These are phyloP conservation scores for Pittosporum tobira DNA, from an alignment of 129 eudicot species.

Conservation along the genomic window DNA sequence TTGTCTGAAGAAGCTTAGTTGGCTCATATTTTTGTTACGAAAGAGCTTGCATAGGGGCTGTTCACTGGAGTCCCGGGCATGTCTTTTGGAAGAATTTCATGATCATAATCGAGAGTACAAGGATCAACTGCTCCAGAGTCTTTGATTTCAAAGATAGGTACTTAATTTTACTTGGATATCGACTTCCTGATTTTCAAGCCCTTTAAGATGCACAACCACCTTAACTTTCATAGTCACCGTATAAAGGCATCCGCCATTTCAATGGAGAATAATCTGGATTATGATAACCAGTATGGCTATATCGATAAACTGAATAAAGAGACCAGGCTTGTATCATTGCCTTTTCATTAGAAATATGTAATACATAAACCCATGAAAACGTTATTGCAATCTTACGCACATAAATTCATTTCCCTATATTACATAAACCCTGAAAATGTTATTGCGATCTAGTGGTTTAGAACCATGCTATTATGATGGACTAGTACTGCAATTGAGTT, in stretches of 20 bases:
- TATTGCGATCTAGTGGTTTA: too few relatives aligned
- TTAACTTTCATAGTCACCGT: neutral
- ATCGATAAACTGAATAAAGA: too few relatives aligned
- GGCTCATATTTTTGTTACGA: slow-evolving; percentile 10
- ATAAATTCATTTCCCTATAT: too few relatives aligned
- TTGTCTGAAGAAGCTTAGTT: slow-evolving; percentile 27
- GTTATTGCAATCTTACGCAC: too few relatives aligned
- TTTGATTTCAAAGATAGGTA: slow-evolving; percentile 5
- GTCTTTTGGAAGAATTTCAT: neutral
- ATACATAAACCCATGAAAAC: too few relatives aligned
- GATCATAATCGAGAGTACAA: too few relatives aligned
- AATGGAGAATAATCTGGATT: too few relatives aligned
- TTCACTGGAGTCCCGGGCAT: slow-evolving; percentile 36
- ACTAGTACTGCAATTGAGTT: too few relatives aligned
- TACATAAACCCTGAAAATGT: neutral
- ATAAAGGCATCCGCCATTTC: neutral
- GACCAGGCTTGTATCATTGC: neutral
- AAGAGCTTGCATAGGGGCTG: slow-evolving; percentile 42
- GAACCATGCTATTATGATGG: too few relatives aligned
- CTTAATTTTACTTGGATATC: neutral
- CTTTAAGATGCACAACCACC: neutral
- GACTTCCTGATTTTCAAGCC: neutral
- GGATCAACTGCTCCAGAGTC: neutral
- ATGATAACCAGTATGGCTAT: too few relatives aligned
- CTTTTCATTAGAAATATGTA: neutral